Conservation (phyloP, 1,284 basidiomycete species). For the Phlebopus sp. region DNA sequence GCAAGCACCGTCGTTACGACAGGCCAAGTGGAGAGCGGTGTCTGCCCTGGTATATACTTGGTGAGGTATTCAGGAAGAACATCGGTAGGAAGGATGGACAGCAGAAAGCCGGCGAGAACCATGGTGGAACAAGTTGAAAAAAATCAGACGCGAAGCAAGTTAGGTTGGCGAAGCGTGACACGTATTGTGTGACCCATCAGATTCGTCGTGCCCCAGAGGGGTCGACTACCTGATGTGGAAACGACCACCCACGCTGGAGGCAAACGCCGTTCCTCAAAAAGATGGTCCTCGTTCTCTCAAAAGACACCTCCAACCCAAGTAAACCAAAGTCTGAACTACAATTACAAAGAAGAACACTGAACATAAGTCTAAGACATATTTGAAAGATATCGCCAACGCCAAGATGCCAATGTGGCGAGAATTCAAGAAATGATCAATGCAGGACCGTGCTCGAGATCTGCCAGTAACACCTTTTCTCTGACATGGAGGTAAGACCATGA, state of each 20-base stretch:
- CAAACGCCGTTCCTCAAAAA: too few relatives aligned
- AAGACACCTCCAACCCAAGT: not conserved
- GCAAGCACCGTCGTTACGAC: conserved; percentile 70
- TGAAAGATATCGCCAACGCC: too few relatives aligned
- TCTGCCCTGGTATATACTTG: conserved; percentile 69
- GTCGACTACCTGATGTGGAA: too few relatives aligned
- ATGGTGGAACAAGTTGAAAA: conserved; percentile 39
- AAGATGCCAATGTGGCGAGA: conserved; percentile 5
- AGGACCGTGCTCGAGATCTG: conserved; percentile 50
- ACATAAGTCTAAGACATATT: too few relatives aligned
- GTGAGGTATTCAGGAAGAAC: conserved; percentile 61
- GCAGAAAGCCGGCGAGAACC: conserved; percentile 73
- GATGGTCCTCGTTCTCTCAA: too few relatives aligned
- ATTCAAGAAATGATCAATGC: conserved; percentile 54
- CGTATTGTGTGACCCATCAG: conserved; percentile 7
- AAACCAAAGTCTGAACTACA: not conserved
- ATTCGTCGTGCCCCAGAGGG: not conserved
- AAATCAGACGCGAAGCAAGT: conserved; percentile 4
- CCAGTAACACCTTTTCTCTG: conserved; percentile 52
- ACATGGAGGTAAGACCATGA: conserved; percentile 3
- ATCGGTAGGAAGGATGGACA: conserved; percentile 49
- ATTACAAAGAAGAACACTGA: too few relatives aligned
- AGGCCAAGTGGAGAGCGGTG: conserved; percentile 79
- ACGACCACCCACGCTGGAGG: too few relatives aligned
- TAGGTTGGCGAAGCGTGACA: conserved; percentile 18